These are phyloP conservation scores for Pythium rhizo-oryzae DNA, from an alignment of 352 stramenopile species.

Conservation along the genomic window DNA sequence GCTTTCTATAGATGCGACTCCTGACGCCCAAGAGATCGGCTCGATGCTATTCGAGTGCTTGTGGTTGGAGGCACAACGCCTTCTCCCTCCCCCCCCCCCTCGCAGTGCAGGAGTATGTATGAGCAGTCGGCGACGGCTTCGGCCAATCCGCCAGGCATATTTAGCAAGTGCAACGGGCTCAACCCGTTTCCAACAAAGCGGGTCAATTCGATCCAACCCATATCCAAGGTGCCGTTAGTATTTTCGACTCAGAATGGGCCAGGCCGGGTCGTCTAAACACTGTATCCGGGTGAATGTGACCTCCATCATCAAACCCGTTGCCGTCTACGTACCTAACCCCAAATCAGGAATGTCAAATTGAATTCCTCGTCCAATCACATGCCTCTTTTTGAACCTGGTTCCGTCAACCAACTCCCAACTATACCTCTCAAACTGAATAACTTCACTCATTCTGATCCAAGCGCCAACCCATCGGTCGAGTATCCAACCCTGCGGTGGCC, in stretches of 20 bases:
- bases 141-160: neutral
- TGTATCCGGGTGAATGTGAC: neutral
- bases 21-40: no score
- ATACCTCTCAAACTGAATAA: no score
- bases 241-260: no score
- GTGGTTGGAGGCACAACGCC: neutral
- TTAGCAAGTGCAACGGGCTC: neutral
- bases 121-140: neutral
- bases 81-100: neutral
- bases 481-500: no score
- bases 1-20: no score
- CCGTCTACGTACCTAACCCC: slow-evolving; percentile 8
- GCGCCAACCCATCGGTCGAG: no score
- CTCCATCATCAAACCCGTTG: neutral
- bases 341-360: slow-evolving; percentile 13
- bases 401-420: neutral
- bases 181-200: neutral
- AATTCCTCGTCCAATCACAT: neutral
- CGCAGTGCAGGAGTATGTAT: neutral
- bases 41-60: neutral
- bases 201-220: no score
- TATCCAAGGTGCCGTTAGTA: no score
- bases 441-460: no score
- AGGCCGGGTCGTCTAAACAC: neutral
- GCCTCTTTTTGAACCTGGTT: neutral